Base-by-base conservation (phyloP, 2,329 filamentous ascomycete genomes). In the Pseudofabraea citricarpa region DNA sequence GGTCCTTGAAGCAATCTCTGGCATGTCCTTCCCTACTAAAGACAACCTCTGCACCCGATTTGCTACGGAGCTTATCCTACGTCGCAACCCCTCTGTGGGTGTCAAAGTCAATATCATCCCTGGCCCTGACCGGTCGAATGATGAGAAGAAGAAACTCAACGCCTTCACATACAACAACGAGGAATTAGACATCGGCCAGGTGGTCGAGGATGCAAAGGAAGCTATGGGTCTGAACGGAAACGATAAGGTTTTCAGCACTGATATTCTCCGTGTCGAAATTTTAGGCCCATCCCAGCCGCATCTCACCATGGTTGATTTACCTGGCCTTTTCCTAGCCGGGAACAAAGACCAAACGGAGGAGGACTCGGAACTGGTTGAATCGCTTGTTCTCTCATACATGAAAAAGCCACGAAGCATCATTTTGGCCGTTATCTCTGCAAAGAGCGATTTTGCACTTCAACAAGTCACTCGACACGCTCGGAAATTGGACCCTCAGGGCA, bases 371-470 rank as follows among this genome's bases (percentile, higher is more conserved):
- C 47, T 71, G 1, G 71, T 82, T 5, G 49, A 62, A 5, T 55
- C 68, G 0, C 62, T 82, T 9, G 72, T 80, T 1, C 53, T 69
- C 2, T 57, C 58, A 0, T 78, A 77, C 59, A 77, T 77, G 73
- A 74, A 73, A 63, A 73, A 72, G 47, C 63, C 71, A 0, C 68
- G 74, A 23, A 77, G 73, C 35, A 74, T 78, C 36, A 77, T 77
- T 35, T 63, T 78, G 3, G 74, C 74, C 23, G 74, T 78, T 19
- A 68, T 78, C 15, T 73, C 72, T 4, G 74, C 73, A 18, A 77
- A 77, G 57, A 72, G 71, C 33, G 73, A 77, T 49, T 86, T 86
- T 50, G 74, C 75, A 5, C 74, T 79, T 23, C 81, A 87, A 52
- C 64, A 70, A 8, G 72, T 86, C 4, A 61, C 78, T 0, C 66